These are phyloP conservation scores for Backusella circina DNA, from an alignment of 192 early-diverging fungal genomes.

Conservation along the genomic window DNA sequence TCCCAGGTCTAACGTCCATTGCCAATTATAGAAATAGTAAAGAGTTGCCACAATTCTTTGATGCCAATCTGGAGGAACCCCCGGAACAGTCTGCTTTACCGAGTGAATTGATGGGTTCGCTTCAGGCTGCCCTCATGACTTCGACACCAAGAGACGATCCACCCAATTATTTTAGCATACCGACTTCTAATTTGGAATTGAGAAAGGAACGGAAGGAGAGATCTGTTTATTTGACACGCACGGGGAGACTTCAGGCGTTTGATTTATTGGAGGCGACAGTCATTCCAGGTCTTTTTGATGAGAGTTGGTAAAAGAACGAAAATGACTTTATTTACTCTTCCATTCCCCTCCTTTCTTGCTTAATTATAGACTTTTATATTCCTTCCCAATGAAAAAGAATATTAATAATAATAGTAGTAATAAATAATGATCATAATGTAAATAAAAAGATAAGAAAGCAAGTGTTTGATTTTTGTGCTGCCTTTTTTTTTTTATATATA, in stretches of 20 bases:
- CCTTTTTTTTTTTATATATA: too few species aligned
- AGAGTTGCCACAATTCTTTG: conserved; percentile 34
- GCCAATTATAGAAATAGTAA: conserved; percentile 17
- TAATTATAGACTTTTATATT: background rate
- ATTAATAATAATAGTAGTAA: too few species aligned
- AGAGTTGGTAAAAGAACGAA: conserved; percentile 27
- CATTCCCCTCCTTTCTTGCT: background rate
- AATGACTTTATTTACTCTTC: background rate
- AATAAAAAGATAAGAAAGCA: too few species aligned
- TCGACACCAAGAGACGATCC: conserved; percentile 16
- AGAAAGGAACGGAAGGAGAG: conserved; percentile 32
- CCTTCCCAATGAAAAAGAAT: background rate
- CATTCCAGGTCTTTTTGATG: conserved; percentile 30
- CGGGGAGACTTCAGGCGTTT: background rate
- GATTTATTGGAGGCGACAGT: conserved; percentile 29
- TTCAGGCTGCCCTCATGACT: conserved; percentile 12
- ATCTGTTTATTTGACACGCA: conserved; percentile 23
- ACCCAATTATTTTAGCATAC: conserved; percentile 34
- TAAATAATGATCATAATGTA: background rate
- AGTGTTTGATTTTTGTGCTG: too few species aligned
- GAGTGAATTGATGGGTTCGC: conserved; percentile 9
- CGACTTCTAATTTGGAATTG: conserved; percentile 12
- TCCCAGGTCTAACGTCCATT: conserved; percentile 26
- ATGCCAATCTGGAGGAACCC: conserved; percentile 31
- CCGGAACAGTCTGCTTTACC: conserved; percentile 15